Percentiles rank a stretch among this genome's conserved stretches.
Evolutionary conservation across 441 rosid genomes (phyloP).

Genomic region (Pelargonium myrrhifolium): DNA sequence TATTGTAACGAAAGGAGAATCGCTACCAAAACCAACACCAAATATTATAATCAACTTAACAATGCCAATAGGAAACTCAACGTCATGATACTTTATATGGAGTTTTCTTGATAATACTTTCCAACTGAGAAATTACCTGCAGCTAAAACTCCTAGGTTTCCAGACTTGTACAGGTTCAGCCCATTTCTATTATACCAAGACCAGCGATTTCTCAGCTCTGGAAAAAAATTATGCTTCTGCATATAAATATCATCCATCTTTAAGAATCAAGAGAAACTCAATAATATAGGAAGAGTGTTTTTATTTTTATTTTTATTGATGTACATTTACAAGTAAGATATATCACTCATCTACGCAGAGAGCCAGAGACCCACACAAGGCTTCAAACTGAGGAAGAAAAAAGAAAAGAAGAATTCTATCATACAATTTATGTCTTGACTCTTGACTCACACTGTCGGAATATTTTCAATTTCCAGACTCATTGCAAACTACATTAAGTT

Average conservation of each 20-base stretch:
- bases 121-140: background rate
- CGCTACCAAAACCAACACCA: background rate
- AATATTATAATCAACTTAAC: background rate
- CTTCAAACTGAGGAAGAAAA: background rate
- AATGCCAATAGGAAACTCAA: background rate
- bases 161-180: background rate
- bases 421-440: background rate
- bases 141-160: background rate
- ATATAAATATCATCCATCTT: background rate
- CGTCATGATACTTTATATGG: background rate
- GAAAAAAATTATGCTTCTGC: background rate
- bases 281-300: background rate
- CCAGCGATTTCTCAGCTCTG: background rate
- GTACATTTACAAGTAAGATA: background rate
- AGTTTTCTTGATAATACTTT: background rate
- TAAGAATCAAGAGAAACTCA: background rate
- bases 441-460: background rate
- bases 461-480: background rate
- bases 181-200: background rate
- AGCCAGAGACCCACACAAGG: background rate
- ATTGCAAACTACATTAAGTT: slow-evolving; percentile 1
- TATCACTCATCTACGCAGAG: background rate
- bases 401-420: background rate
- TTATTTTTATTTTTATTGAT: background rate
- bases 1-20: no score